A percentile compares a stretch with the other conserved stretches of the same genome.
These are phyloP conservation scores for Leishmania aethiopica DNA, from an alignment of 208 protist genomes.

Conservation along the genomic window DNA sequence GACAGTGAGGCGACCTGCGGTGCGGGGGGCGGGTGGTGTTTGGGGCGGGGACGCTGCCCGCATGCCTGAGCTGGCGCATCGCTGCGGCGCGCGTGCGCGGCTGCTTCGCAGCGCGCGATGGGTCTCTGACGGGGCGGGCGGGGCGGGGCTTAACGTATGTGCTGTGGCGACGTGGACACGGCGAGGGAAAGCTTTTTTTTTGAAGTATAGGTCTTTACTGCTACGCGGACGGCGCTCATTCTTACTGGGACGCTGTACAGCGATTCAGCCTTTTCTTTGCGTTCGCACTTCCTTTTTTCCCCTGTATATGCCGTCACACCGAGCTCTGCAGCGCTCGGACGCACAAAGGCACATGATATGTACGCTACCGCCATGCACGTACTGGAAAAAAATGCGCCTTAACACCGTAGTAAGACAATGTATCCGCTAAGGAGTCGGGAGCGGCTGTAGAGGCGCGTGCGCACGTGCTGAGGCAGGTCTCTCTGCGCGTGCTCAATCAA, in stretches of 20 bases:
- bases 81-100: background rate
- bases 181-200: background rate
- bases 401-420: too few species aligned
- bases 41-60: background rate
- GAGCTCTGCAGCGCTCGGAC: background rate
- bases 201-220: background rate
- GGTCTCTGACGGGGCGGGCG: background rate
- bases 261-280: slow-evolving; percentile 8
- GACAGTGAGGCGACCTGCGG: background rate
- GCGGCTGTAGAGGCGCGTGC: background rate
- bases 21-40: background rate
- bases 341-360: too few species aligned
- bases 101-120: background rate
- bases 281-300: background rate
- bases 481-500: background rate
- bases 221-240: background rate
- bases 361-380: background rate
- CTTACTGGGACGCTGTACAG: background rate
- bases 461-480: background rate
- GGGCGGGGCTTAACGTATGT: background rate
- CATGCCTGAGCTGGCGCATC: background rate
- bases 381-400: background rate
- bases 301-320: background rate
- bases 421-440: background rate
- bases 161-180: background rate